Base-by-base conservation (phyloP, 495 filamentous ascomycete genomes). In the Lophiostoma macrostomum region DNA sequence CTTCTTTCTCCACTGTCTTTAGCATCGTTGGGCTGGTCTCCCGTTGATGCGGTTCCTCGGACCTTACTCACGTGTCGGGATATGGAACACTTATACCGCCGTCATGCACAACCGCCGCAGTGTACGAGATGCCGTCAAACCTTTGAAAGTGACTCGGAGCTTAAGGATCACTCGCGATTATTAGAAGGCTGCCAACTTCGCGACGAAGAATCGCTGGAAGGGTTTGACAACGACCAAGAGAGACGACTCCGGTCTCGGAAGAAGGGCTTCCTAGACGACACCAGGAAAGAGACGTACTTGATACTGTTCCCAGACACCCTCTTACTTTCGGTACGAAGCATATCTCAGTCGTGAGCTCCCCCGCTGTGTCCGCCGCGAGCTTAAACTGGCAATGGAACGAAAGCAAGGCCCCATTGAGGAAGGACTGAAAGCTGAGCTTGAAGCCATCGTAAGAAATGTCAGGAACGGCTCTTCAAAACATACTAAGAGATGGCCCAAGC, bases 71-170 rank as follows among this genome's bases (percentile, higher is more conserved):
- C n/a, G n/a, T n/a, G n/a, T n/a, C n/a, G n/a, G n/a, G n/a, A 6
- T 25, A 56, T 45, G 20, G 54, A 58, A 31, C 54, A 58, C 31
- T 31, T 58, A 4, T 58, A 58, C 22, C 37, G 54, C 5, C 35
- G 22, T 16, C 54, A 58, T 32, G 24, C 36, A 18, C 22, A 37
- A 39, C 54, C 54, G 16, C 28, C 45, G 13, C 43, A 36, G 12
- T 58, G 54, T 23, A 45, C 46, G 11, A 36, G 54, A 1, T 58
- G 54, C 38, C 51, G 45, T 24, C 19, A 25, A n/a, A 41, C 23
- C 8, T 58, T 58, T 31, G 19, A 50, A 38, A 22, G n/a, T 2
- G 37, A 50, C 4, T 16, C 10, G 4, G 36, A 34, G 13, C 40
- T 58, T 11, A 28, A 50, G 3, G 45, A 43, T 4, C 46, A 58